Base-by-base conservation (phyloP, 2,329 filamentous ascomycete species). In the Exophiala spinifera region DNA sequence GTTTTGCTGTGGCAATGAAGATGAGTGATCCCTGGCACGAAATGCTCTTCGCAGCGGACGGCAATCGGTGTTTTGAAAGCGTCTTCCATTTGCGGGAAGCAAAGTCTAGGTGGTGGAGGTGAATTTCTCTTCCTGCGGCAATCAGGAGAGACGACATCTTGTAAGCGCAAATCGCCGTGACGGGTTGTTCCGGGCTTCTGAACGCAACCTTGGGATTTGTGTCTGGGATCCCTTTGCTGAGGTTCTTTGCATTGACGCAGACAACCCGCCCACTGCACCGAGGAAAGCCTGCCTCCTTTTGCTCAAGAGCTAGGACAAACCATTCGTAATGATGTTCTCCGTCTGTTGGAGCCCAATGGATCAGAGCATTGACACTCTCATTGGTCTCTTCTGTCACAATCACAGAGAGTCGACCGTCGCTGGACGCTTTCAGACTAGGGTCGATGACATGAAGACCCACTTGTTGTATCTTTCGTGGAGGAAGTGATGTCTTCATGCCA, bases 1-100 rank as follows among this genome's bases (percentile, higher is more conserved):
- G 77, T 36, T 71, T 67, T 2, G 73, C 66, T 1, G 80, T 84
- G 1, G 81, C 78, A 44, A 84, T 71, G 56, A 81, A 78, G 23
- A 85, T 73, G 20, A 74, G 72, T 1, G 71, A 68, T 1, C 69
- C 67, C 7, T 70, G 67, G 13, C 76, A 72, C 1, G 77, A 77
- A 39, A 84, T 70, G 6, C 77, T 72, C 5, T 79, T 68, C 3
- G 75, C 80, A 1, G 74, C 67, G 2, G 79, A 82, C 2, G 76
- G 72, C 6, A 81, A 64, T 10, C 68, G 64, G 53, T 69, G 70
- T 15, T 68, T 65, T 21, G 71, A 70, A 3, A 68, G 66, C 25
- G 67, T 69, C 28, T 65, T 64, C 71, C 76, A 79, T 61, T 70
- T 74, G 48, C 67, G 67, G 19, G 66, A 64, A 4, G 71, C 66